Base-by-base conservation (phyloP, 2,329 filamentous ascomycete species). In the Stemphylium vesicarium region DNA sequence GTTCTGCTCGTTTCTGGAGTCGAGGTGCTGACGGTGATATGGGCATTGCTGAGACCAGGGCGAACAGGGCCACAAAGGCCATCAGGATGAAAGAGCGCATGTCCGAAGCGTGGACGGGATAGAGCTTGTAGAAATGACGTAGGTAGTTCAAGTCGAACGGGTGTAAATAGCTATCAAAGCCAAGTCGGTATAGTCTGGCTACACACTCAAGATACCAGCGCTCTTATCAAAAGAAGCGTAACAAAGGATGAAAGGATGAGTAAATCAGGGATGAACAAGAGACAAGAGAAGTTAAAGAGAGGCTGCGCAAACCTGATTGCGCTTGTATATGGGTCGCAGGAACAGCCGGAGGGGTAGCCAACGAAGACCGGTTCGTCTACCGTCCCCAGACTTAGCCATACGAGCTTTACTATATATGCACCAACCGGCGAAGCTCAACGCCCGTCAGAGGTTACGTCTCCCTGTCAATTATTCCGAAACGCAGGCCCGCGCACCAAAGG, bases 1-100 rank as follows among this genome's bases (percentile, higher is more conserved):
- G 66, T 46, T 74, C 73, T 12, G 65, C 72, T 8, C 70, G 66
- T 51, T 63, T 67, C 40, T 73, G 69, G 8, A 68, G 62, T 32
- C 62, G 60, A n/a, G 70, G 70, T 18, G 72, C 72, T 4, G 73
- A 65, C 10, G 73, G 73, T 12, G 72, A 73, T 56, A 75, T 75
- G 3, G 72, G 73, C 18, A 71, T 60, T 6, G 69, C 71, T 41
- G 62, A 55, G n/a, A 67, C 66, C 15, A 63, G 59, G 33, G 61
- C 51, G 38, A 67, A 22, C 9, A 71, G 46, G 41, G 68, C 68
- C 63, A 70, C 50, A 9, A 71, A 24, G 54, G 62, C 65, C 40
- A 70, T 47, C 40, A 66, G 45, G 29, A 66, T 58, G 53, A 66
- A 63, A 31, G 58, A 64, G 31, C 66, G 68, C 72, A 74, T 74